These are phyloP conservation scores for Penicillium sp. DNA, from an alignment of 2,329 filamentous ascomycete species.

Conservation along the genomic window DNA sequence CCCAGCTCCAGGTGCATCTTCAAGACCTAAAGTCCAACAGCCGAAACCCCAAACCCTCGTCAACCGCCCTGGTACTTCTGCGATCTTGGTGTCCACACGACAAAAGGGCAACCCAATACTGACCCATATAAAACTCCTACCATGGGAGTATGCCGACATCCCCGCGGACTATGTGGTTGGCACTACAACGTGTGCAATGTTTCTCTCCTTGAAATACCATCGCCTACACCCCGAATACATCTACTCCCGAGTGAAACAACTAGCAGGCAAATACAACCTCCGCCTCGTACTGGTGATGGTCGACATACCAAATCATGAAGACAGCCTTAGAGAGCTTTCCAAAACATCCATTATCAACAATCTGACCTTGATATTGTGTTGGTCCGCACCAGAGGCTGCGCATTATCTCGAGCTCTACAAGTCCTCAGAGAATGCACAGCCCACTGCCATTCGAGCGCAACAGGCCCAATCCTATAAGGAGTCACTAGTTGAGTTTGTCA, in stretches of 20 bases:
- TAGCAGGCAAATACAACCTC: slow-evolving; percentile 82
- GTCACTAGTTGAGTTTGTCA: slow-evolving; percentile 87
- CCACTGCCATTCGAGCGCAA: slow-evolving; percentile 76
- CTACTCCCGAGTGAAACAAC: slow-evolving; percentile 81
- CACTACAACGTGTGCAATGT: slow-evolving; percentile 82
- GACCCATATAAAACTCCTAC: slow-evolving; percentile 72
- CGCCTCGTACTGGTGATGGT: slow-evolving; percentile 87
- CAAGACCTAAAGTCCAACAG: slow-evolving; percentile 65
- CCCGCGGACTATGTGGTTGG: slow-evolving; percentile 90
- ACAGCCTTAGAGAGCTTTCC: slow-evolving; percentile 80
- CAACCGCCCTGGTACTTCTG: slow-evolving; percentile 63
- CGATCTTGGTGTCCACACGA: slow-evolving; percentile 83
- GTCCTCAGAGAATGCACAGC: slow-evolving; percentile 82
- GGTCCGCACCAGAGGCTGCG: slow-evolving; percentile 89
- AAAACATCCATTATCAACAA: slow-evolving; percentile 93
- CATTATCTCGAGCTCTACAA: slow-evolving; percentile 95
- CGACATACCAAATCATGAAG: slow-evolving; percentile 92
- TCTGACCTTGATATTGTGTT: slow-evolving; percentile 86
- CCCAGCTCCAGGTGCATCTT: slow-evolving; percentile 15
- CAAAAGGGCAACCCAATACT: slow-evolving; percentile 95
- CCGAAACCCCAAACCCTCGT: slow-evolving; percentile 84
- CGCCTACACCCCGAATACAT: slow-evolving; percentile 97
- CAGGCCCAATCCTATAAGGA: slow-evolving; percentile 82
- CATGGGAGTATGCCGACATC: slow-evolving; percentile 98
- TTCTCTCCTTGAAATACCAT: slow-evolving; percentile 94